Evolutionary conservation across 2,329 filamentous ascomycete genomes (phyloP).

Genomic region (Phialophora tarda): DNA sequence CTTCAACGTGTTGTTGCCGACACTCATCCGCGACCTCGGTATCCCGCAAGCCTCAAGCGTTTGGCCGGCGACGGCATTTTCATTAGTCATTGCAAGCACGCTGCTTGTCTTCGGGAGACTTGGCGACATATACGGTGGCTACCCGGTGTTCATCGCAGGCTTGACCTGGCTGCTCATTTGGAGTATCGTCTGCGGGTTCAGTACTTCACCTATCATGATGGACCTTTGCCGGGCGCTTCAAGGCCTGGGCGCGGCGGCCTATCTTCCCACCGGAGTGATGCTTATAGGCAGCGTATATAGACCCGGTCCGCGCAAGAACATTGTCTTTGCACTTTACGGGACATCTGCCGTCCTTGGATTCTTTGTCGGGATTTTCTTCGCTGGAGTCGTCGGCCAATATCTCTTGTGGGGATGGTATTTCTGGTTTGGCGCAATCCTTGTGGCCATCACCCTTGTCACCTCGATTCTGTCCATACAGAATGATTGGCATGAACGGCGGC

Average conservation of each 20-base stretch:
- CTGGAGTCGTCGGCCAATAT: constrained; percentile 62
- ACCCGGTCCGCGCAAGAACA: constrained; percentile 71
- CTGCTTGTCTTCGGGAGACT: constrained; percentile 62
- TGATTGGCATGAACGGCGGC: constrained; percentile 47
- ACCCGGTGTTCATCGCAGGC: constrained; percentile 69
- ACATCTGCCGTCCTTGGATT: constrained; percentile 58
- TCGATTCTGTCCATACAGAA: constrained; percentile 59
- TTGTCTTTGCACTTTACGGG: constrained; percentile 67
- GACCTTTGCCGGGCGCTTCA: constrained; percentile 76
- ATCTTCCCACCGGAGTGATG: constrained; percentile 71
- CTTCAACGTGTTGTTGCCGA: constrained; percentile 72
- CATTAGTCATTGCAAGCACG: constrained; percentile 56
- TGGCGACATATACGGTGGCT: constrained; percentile 66
- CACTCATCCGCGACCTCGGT: constrained; percentile 63
- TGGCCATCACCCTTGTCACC: constrained; percentile 53
- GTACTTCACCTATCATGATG: constrained; percentile 69
- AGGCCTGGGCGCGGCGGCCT: constrained; percentile 74
- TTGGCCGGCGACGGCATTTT: constrained; percentile 61
- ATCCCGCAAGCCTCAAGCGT: constrained; percentile 69
- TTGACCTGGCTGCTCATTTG: constrained; percentile 69
- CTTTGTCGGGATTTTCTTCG: constrained; percentile 67
- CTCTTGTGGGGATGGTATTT: constrained; percentile 71
- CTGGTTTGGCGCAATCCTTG: constrained; percentile 65
- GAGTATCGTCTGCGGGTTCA: constrained; percentile 73
- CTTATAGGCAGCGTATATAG: constrained; percentile 69